Base-by-base conservation (phyloP, 202 grass and related monocot genomes). In the Zoysia matrella region DNA sequence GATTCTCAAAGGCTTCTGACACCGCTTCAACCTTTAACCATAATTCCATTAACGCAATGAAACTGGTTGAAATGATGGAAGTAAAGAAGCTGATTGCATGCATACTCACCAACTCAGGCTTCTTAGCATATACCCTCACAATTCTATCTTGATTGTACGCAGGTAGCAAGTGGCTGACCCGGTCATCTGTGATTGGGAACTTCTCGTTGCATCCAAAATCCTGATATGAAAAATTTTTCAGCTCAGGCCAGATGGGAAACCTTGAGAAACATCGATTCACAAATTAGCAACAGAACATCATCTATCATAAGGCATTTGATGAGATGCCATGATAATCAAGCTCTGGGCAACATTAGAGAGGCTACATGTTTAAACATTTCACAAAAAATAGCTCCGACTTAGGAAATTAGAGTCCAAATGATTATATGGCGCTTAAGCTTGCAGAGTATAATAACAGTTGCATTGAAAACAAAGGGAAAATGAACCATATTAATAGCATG, bases 1-100 rank as follows among this genome's bases (percentile, higher is more conserved):
- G 82, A 65, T 98, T 98, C 73, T 98, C 95, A 62, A 98, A 98
- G 14, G 95, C 95, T 81, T 89, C 84, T 22, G 95, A 91, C 55
- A 98, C 75, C 0, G 89, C 92, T 50, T 93, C 90, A 6, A 98
- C 92, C 92, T 98, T 79, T 45, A 68, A 55, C 51, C 64, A 65
- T 72, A 8, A 16, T 58, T 70, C 67, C 44, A 47, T 82, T 13
- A 73, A 53, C 44, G 36, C 16, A 9, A 58, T 1, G 12, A 86
- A 54, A 73, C 18, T 65, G 11, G 4, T 63, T 65, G 47, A 18
- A 62, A 73, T 50, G 8, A 65, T 65, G 13, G 7, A 43, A 57
- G 57, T 47, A 81, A 45, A 56, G 8, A 49, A 69, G 44, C n/a
- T 66, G 61, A 66, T 6, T 45, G 60, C 10, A 43, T 70, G 77